Percentiles rank a stretch among this genome's conserved stretches.
Conservation (phyloP, 2,329 filamentous ascomycete genomes). For the Apiospora hydei region DNA sequence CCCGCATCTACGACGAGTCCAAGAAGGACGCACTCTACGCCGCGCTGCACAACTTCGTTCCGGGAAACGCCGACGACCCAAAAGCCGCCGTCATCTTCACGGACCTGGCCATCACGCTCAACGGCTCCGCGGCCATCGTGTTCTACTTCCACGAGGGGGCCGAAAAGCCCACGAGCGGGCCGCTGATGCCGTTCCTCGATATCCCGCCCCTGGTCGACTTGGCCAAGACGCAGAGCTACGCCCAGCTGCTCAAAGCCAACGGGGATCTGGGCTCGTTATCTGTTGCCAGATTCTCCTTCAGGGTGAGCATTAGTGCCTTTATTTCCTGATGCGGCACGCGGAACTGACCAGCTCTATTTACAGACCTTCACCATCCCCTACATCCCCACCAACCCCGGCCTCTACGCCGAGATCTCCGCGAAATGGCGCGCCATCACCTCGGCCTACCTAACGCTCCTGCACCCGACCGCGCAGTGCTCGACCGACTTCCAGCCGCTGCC, state of each 20-base stretch:
- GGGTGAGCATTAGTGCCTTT: conserved; percentile 25
- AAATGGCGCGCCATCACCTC: conserved; percentile 38
- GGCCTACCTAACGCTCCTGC: conserved; percentile 36
- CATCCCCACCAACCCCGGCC: conserved; percentile 33
- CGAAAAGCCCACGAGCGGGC: conserved; percentile 38
- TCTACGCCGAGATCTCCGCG: conserved; percentile 44
- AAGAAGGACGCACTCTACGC: conserved; percentile 41
- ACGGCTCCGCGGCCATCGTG: conserved; percentile 35
- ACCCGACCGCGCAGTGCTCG: conserved; percentile 36
- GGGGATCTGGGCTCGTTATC: conserved; percentile 25
- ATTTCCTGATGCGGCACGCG: no score
- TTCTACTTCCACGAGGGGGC: conserved; percentile 46
- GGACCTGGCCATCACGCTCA: conserved; percentile 34
- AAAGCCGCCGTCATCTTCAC: conserved; percentile 38
- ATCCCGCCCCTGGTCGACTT: conserved; percentile 32
- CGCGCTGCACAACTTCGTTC: conserved; percentile 43
- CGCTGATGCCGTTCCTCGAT: conserved; percentile 43
- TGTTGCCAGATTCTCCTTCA: conserved; percentile 26
- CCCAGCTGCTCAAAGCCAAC: conserved; percentile 28
- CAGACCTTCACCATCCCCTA: conserved; percentile 39
- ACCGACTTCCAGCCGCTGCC: conserved; percentile 45
- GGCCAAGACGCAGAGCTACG: conserved; percentile 32
- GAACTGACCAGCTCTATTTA: not conserved
- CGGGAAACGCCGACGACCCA: conserved; percentile 35
- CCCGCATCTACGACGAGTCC: conserved; percentile 40